Evolutionary conservation across 2,329 filamentous ascomycete species (phyloP).

Genomic region (Botrytis cinerea): DNA sequence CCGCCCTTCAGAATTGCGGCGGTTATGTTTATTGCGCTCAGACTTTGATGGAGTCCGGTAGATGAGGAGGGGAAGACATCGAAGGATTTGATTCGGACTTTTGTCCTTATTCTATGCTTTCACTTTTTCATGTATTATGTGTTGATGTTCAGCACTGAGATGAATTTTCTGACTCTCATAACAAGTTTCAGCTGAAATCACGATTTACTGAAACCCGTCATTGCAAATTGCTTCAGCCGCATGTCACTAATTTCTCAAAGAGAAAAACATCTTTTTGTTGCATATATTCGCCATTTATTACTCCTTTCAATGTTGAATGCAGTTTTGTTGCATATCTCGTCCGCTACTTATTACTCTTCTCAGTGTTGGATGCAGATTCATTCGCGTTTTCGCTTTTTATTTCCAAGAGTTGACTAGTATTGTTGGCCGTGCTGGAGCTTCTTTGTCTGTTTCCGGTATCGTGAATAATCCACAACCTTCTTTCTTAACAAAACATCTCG

Average conservation of each 20-base stretch:
- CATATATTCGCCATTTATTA: neutral
- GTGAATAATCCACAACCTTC: neutral
- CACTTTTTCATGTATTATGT: neutral
- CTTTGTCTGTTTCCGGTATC: neutral
- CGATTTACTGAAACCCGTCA: neutral
- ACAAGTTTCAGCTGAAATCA: neutral
- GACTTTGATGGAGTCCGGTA: neutral
- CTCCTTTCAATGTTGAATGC: neutral
- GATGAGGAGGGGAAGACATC: neutral
- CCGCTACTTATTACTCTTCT: neutral
- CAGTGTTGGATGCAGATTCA: neutral
- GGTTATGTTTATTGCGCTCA: conserved; percentile 3
- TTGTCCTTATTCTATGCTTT: neutral
- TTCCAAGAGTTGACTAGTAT: neutral
- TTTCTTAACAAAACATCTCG: neutral
- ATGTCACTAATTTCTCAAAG: neutral
- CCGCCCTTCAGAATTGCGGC: neutral
- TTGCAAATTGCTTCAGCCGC: neutral
- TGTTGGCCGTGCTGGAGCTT: neutral
- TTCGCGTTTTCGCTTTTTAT: neutral
- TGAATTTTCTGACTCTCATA: neutral
- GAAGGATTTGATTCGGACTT: neutral
- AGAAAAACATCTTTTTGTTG: neutral
- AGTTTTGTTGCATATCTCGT: neutral
- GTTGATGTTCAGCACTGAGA: neutral